Evolutionary conservation across 768 basidiomycete species (phyloP).

Genomic region (Mycena olivaceomarginata): DNA sequence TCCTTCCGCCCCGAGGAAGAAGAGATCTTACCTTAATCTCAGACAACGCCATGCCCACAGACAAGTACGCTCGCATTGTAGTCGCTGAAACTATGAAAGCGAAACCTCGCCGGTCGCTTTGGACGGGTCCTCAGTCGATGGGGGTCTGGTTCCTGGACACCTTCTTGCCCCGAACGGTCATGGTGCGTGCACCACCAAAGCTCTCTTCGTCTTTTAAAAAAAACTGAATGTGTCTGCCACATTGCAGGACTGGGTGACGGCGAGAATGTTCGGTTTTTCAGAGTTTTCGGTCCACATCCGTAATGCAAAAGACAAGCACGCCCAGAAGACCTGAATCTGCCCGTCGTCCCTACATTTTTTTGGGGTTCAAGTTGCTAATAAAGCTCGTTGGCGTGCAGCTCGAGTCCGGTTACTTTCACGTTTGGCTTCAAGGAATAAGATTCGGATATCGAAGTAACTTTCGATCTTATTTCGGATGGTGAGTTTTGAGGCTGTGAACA

Average conservation of each 20-base stretch:
- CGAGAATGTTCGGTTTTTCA: not conserved
- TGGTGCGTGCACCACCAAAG: not conserved
- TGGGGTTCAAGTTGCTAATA: too few relatives aligned
- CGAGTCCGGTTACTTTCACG: too few relatives aligned
- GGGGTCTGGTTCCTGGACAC: not conserved
- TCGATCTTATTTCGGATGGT: too few relatives aligned
- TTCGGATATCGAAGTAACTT: too few relatives aligned
- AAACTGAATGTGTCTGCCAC: not conserved
- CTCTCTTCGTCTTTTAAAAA: not conserved
- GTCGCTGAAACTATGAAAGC: conserved; percentile 11
- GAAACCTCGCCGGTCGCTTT: conserved; percentile 9
- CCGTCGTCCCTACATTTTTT: not conserved
- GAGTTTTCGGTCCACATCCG: not conserved
- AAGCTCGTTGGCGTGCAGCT: too few relatives aligned
- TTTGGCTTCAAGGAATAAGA: too few relatives aligned
- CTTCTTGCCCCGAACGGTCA: not conserved
- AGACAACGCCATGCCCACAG: not conserved
- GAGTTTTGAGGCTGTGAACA: too few relatives aligned
- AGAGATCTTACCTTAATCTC: not conserved
- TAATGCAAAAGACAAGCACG: not conserved
- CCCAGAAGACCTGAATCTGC: too few relatives aligned
- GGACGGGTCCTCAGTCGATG: not conserved
- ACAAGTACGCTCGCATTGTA: conserved; percentile 15
- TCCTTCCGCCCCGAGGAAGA: not conserved
- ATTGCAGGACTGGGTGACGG: not conserved